Evolutionary conservation across 2,329 filamentous ascomycete species (phyloP).

Genomic region (Ceratocystis alfenasii): DNA sequence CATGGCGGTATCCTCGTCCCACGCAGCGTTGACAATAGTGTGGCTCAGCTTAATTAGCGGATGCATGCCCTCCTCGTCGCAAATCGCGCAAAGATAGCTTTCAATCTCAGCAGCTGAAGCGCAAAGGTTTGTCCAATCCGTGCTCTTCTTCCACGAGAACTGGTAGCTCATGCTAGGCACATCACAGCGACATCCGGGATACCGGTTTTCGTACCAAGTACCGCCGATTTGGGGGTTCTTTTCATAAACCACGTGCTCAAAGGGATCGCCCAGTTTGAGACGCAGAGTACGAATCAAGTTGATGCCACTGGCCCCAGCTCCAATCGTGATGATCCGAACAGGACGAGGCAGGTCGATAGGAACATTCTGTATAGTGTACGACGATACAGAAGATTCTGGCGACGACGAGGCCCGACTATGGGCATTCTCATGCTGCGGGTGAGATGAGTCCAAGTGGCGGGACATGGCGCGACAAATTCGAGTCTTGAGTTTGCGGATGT

Average conservation of each 20-base stretch:
- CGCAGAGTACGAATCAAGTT: conserved; percentile 35
- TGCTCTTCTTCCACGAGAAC: conserved; percentile 49
- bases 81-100: conserved; percentile 39
- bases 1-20: conserved; percentile 34
- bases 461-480: conserved; percentile 13
- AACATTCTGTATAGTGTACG: conserved; percentile 16
- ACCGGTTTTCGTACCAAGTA: conserved; percentile 48
- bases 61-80: conserved; percentile 37
- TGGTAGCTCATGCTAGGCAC: conserved; percentile 51
- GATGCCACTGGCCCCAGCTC: conserved; percentile 28
- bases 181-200: conserved; percentile 46
- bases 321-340: conserved; percentile 27
- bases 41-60: conserved; percentile 36
- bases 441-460: conserved; percentile 14
- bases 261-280: conserved; percentile 31
- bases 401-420: conserved; percentile 4
- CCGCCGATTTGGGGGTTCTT: conserved; percentile 45
- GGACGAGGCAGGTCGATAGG: conserved; percentile 21
- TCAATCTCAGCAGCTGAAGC: conserved; percentile 44
- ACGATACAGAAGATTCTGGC: neutral
- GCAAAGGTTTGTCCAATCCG: conserved; percentile 47
- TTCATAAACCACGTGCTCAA: conserved; percentile 41
- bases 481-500: neutral
- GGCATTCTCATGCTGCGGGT: conserved; percentile 18
- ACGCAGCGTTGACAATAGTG: conserved; percentile 34